Percentiles rank a stretch among this genome's conserved stretches.
Evolutionary conservation across 352 stramenopile genomes (phyloP).

Genomic region (Pythium oligandrum): DNA sequence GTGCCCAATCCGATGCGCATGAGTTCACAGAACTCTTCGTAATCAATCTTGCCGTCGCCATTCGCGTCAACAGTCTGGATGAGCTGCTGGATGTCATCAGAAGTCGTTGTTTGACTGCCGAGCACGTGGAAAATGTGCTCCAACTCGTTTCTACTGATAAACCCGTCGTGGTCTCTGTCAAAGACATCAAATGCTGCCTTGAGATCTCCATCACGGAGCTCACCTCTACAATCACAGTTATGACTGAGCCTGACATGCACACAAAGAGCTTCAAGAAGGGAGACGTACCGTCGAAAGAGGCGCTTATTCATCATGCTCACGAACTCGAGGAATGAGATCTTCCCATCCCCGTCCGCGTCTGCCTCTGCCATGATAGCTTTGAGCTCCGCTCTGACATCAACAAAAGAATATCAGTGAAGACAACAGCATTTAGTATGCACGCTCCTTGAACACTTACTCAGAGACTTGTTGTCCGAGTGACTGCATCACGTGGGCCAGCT

Average conservation of each 20-base stretch:
- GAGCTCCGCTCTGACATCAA: conserved; percentile 48
- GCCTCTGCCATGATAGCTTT: conserved; percentile 67
- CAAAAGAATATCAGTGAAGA: conserved; percentile 1
- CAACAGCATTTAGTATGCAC: neutral
- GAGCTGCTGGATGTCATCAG: conserved; percentile 49
- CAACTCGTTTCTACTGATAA: conserved; percentile 63
- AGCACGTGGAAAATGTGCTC: conserved; percentile 58
- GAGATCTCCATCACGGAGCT: conserved; percentile 25
- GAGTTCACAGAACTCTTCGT: conserved; percentile 72
- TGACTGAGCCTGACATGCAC: neutral
- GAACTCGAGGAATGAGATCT: conserved; percentile 79
- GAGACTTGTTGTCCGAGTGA: conserved; percentile 45
- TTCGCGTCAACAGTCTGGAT: conserved; percentile 76
- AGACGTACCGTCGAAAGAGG: conserved; percentile 44
- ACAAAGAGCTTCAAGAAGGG: neutral
- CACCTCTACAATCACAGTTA: conserved; percentile 41
- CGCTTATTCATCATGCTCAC: conserved; percentile 73
- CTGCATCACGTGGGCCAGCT: conserved; percentile 46
- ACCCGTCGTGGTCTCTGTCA: conserved; percentile 64
- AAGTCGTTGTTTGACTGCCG: conserved; percentile 40
- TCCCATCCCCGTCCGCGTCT: conserved; percentile 59
- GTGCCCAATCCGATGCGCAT: conserved; percentile 31
- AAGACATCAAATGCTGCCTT: conserved; percentile 66
- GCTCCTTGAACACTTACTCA: conserved; percentile 3
- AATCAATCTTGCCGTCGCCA: conserved; percentile 83